Conservation (phyloP, 371 early-diverging fungal species). For the Rhizopus arrhizus region DNA sequence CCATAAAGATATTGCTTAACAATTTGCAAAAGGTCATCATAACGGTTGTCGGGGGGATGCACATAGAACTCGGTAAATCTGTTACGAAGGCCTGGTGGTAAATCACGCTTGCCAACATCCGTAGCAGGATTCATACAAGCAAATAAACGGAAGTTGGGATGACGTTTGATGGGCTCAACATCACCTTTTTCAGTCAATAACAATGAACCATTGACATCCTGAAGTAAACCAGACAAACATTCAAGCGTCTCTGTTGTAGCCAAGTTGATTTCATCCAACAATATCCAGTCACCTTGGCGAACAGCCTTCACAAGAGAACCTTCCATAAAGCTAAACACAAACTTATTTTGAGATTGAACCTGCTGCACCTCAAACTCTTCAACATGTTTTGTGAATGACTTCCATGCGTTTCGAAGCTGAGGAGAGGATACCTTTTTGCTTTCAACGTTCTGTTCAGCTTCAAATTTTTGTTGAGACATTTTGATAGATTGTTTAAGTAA, state of each 20-base stretch:
- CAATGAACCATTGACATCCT: conserved; percentile 79
- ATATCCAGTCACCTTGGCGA: conserved; percentile 92
- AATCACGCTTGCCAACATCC: conserved; percentile 97
- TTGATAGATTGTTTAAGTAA: conserved; percentile 72
- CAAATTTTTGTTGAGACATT: conserved; percentile 74
- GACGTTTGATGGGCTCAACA: conserved; percentile 82
- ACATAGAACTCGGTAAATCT: conserved; percentile 96
- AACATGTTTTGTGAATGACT: conserved; percentile 60
- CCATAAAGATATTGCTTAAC: conserved; percentile 75
- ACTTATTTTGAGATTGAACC: conserved; percentile 73
- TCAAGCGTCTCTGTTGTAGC: conserved; percentile 95
- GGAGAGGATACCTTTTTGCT: conserved; percentile 47
- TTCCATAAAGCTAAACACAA: conserved; percentile 94
- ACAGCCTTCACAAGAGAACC: conserved; percentile 93
- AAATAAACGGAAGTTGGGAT: conserved; percentile 96
- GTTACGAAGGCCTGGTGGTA: conserved; percentile 89
- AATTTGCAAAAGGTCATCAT: conserved; percentile 83
- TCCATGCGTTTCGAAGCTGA: conserved; percentile 60
- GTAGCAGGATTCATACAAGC: conserved; percentile 99
- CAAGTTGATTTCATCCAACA: conserved; percentile 99
- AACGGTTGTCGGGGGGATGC: conserved; percentile 83
- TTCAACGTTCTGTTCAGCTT: conserved; percentile 40
- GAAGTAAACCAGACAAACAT: conserved; percentile 87
- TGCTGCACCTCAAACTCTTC: conserved; percentile 72
- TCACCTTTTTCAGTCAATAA: conserved; percentile 93